phyloP scores from a whole-genome alignment of 2,329 filamentous ascomycete genomes.

The Fusarium begoniae region DNA sequence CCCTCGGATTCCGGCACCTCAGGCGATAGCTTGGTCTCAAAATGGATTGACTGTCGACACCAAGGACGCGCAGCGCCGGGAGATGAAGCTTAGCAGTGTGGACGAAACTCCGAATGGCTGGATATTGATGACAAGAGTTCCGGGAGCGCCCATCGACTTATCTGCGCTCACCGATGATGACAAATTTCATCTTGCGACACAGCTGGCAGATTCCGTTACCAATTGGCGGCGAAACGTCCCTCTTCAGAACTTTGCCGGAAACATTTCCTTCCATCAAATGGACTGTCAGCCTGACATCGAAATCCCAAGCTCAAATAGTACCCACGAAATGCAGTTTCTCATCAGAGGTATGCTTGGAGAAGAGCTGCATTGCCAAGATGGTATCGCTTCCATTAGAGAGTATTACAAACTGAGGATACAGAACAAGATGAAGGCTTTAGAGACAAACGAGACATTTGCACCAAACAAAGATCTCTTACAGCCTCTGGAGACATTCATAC shows the following conservation, averaged over 20 bases:
- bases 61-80: fast-evolving
- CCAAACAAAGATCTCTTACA: background rate
- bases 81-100: background rate
- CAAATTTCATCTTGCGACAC: background rate
- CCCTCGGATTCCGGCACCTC: background rate
- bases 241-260: background rate
- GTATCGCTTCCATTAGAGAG: background rate
- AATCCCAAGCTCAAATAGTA: fast-evolving
- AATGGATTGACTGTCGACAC: background rate
- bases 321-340: fast-evolving
- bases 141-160: background rate
- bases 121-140: conserved; percentile 5
- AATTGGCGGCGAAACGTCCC: background rate
- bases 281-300: background rate
- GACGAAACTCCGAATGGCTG: background rate
- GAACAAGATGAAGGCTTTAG: background rate
- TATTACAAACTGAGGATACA: background rate
- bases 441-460: background rate
- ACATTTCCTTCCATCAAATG: background rate
- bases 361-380: fast-evolving
- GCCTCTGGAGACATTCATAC: background rate
- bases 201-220: background rate
- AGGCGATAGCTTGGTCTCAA: conserved; percentile 6
- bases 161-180: background rate
- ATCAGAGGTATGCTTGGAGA: background rate